Evolutionary conservation across 768 basidiomycete species (phyloP).

Genomic region (Podaxis mareebaensis): DNA sequence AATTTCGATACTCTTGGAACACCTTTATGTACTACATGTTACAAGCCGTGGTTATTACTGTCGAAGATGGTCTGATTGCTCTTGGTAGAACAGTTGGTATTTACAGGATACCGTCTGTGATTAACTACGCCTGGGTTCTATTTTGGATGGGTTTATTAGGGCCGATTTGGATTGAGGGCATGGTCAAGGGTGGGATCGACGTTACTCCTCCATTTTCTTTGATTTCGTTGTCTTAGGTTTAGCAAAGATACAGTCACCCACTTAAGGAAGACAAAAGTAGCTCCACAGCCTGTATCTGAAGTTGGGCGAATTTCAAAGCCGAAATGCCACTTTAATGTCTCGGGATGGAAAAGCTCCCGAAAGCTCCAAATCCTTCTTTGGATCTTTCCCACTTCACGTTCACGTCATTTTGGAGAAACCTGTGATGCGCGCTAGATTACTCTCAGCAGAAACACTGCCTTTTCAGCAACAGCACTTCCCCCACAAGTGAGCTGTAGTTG

Average conservation of each 20-base stretch:
- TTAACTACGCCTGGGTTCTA: constrained; percentile 15
- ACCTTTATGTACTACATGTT: constrained; percentile 24
- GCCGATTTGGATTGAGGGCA: constrained; percentile 13
- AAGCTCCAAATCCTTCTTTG: no score
- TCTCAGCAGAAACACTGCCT: no score
- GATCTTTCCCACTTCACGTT: no score
- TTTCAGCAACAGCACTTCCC: no score
- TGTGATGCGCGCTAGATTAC: no score
- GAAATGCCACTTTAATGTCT: no score
- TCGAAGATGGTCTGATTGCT: constrained; percentile 30
- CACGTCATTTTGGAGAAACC: no score
- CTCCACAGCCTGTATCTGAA: not conserved
- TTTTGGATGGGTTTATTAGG: not conserved
- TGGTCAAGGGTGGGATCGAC: not conserved
- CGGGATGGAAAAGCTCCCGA: no score
- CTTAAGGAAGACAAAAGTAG: not conserved
- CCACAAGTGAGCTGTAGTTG: no score
- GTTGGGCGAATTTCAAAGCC: not conserved
- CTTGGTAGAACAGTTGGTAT: constrained; percentile 20
- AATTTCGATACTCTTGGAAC: not conserved
- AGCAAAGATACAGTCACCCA: not conserved
- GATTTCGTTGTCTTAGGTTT: not conserved
- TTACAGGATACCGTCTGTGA: not conserved
- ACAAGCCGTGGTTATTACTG: constrained; percentile 31
- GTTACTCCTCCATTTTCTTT: not conserved